Evolutionary conservation across 1,284 basidiomycete species (phyloP).

Genomic region (Ceratobasidium papillatum): DNA sequence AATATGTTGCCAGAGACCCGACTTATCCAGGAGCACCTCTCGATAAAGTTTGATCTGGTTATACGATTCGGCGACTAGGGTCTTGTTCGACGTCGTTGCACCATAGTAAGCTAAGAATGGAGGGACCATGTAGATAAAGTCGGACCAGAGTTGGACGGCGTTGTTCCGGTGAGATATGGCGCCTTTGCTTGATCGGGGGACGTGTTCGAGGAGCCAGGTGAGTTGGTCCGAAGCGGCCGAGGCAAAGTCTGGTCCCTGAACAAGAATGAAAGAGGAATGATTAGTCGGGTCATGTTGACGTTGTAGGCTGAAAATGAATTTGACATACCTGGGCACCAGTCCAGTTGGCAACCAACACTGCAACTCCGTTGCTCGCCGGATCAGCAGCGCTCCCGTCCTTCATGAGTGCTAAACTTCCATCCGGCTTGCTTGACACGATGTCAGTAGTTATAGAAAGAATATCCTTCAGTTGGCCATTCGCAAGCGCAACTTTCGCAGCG

Average conservation of each 20-base stretch:
- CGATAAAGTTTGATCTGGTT: slow-evolving; percentile 59
- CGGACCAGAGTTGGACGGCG: slow-evolving; percentile 46
- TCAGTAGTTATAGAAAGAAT: slow-evolving; percentile 66
- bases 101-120: slow-evolving; percentile 63
- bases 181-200: slow-evolving; percentile 53
- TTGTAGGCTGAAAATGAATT: not conserved
- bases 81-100: slow-evolving; percentile 55
- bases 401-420: slow-evolving; percentile 56
- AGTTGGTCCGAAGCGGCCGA: slow-evolving; percentile 54
- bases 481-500: slow-evolving; percentile 49
- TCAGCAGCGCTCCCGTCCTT: slow-evolving; percentile 75
- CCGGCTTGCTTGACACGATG: slow-evolving; percentile 57
- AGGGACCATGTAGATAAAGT: slow-evolving; percentile 55
- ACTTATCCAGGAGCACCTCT: slow-evolving; percentile 47
- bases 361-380: slow-evolving; percentile 81
- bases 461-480: slow-evolving; percentile 55
- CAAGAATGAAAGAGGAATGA: not conserved
- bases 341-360: slow-evolving; percentile 81
- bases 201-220: slow-evolving; percentile 55
- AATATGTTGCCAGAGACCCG: slow-evolving; percentile 44
- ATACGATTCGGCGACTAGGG: slow-evolving; percentile 56
- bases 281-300: not conserved
- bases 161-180: slow-evolving; percentile 54
- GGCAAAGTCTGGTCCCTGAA: slow-evolving; percentile 50
- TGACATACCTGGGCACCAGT: slow-evolving; percentile 54